Conservation (phyloP, 2,329 filamentous ascomycete species). For the Calonectria henricotiae region DNA sequence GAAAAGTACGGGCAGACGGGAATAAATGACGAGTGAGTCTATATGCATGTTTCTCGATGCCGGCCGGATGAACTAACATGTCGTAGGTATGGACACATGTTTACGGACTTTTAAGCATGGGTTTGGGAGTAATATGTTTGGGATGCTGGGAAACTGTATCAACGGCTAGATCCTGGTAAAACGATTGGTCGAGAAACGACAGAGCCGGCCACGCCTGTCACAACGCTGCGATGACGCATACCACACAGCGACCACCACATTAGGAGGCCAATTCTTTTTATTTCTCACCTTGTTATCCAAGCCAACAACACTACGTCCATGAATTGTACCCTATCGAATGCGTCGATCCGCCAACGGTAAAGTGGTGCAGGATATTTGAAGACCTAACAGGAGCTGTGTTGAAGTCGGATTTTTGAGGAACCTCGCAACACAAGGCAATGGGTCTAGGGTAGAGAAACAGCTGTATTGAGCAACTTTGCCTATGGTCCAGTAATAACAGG, state of each 20-base stretch:
- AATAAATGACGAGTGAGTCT: constrained; percentile 88
- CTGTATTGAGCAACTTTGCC: constrained; percentile 42
- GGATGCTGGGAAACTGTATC: constrained; percentile 46
- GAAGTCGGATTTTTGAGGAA: not conserved
- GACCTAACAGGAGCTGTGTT: constrained; percentile 1
- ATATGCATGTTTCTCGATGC: not conserved
- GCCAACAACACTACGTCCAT: not conserved
- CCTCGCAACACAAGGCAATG: constrained; percentile 19
- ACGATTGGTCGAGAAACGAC: constrained; percentile 20
- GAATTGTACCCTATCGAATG: constrained; percentile 21
- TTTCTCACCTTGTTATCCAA: constrained; percentile 3
- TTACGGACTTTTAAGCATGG: constrained; percentile 78
- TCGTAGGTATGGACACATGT: constrained; percentile 80
- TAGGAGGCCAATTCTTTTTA: not conserved
- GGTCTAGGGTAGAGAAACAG: constrained; percentile 40
- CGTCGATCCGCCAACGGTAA: constrained; percentile 11
- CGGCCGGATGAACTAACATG: constrained; percentile 39
- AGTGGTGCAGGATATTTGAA: constrained; percentile 7
- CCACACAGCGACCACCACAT: not conserved
- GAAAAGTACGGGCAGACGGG: constrained; percentile 85
- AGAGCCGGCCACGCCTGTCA: constrained; percentile 14
- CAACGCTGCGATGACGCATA: not conserved
- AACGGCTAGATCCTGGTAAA: constrained; percentile 31
- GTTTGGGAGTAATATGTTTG: constrained; percentile 39
- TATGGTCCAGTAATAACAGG: constrained; percentile 28